Base-by-base conservation (phyloP, 164 flowering plant species). In the Chloranthus sessilifolius region DNA sequence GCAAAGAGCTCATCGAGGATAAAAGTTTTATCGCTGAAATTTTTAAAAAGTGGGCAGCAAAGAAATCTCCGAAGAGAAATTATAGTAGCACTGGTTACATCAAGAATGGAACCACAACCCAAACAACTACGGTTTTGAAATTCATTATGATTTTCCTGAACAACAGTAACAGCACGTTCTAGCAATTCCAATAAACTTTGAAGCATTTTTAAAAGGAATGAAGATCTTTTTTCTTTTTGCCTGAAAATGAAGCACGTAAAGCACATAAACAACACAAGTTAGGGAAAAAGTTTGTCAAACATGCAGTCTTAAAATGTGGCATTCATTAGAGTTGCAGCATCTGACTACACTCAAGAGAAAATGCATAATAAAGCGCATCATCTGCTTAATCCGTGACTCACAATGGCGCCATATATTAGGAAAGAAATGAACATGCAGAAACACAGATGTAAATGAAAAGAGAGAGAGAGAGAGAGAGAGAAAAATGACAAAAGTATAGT, bases 241-340 rank as follows among this genome's bases (percentile, higher is more conserved):
- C 96, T 85, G 88, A 51, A 59, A 61, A 23, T 24, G 25, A 47
- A 63, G n/a, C n/a, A n/a, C n/a, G n/a, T n/a, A n/a, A n/a, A n/a
- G n/a, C n/a, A n/a, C n/a, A n/a, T n/a, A n/a, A n/a, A n/a, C 21
- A 43, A 58, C 30, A 40, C 28, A 45, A 26, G 9, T 9, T 16
- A 34, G 12, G 34, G 21, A 22, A 47, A 20, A 41, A n/a, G n/a
- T n/a, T n/a, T n/a, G n/a, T n/a, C n/a, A n/a, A n/a, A n/a, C n/a
- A n/a, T n/a, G n/a, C n/a, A n/a, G n/a, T n/a, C n/a, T n/a, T n/a
- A n/a, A n/a, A n/a, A n/a, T n/a, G n/a, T n/a, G n/a, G n/a, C n/a
- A n/a, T n/a, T n/a, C n/a, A n/a, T n/a, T n/a, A n/a, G n/a, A n/a
- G n/a, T n/a, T n/a, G n/a, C n/a, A n/a, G n/a, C n/a, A n/a, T n/a